These are phyloP conservation scores for Penicillium sclerotigenum DNA, from an alignment of 2,329 filamentous ascomycete species.

Conservation along the genomic window DNA sequence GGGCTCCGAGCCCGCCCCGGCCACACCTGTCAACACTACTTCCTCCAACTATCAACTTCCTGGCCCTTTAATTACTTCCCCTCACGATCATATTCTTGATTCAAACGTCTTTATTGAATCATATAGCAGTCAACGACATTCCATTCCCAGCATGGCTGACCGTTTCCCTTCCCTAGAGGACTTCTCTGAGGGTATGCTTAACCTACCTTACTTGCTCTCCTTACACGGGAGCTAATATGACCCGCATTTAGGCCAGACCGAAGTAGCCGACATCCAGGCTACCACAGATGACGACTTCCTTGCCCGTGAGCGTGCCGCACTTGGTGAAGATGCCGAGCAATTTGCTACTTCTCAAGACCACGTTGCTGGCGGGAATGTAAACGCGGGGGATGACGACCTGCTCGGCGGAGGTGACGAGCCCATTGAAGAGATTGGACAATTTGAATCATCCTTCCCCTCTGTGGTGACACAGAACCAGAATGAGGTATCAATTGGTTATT, in stretches of 20 bases:
- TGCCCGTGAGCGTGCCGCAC: conserved; percentile 79
- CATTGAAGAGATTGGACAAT: conserved; percentile 55
- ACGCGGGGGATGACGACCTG: conserved; percentile 63
- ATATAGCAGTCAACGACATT: conserved; percentile 1
- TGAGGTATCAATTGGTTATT: conserved; percentile 53
- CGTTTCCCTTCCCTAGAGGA: conserved; percentile 77
- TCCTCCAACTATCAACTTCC: conserved; percentile 6
- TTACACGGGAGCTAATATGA: conserved; percentile 19
- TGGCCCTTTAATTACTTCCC: conserved; percentile 2
- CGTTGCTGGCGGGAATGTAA: conserved; percentile 53
- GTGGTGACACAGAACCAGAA: conserved; percentile 67
- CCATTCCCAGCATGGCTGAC: conserved; percentile 62
- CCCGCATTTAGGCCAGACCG: conserved; percentile 38
- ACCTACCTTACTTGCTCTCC: conserved; percentile 18
- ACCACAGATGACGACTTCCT: conserved; percentile 74
- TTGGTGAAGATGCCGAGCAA: conserved; percentile 90
- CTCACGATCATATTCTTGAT: conserved; percentile 1
- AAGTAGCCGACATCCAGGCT: conserved; percentile 31
- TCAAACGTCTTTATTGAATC: conserved; percentile 4
- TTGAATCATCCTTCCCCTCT: conserved; percentile 88
- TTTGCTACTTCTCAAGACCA: conserved; percentile 74
- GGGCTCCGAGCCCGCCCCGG: conserved; percentile 17
- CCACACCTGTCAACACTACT: conserved; percentile 24
- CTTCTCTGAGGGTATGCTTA: conserved; percentile 59
- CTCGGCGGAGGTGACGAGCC: conserved; percentile 52